phyloP scores from a whole-genome alignment of 192 early-diverging fungal genomes.

The Rhizoclosmatium globosum region DNA sequence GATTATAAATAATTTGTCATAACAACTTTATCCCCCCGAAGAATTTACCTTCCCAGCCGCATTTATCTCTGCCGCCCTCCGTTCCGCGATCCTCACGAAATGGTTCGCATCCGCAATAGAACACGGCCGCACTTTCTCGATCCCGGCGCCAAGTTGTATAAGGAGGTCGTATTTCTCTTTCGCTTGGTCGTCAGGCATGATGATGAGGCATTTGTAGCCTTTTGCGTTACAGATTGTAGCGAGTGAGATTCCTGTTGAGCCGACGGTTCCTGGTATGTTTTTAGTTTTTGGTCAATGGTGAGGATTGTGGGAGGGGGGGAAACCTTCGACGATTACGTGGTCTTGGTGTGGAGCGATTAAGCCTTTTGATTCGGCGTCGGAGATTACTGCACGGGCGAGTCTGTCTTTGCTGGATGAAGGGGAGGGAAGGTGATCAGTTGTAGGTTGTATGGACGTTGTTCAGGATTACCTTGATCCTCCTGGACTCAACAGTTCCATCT shows the following conservation, averaged over 20 bases:
- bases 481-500: conserved; percentile 87
- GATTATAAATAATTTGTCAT: background rate
- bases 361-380: conserved; percentile 75
- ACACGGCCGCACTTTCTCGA: conserved; percentile 91
- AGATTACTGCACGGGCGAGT: conserved; percentile 86
- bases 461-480: conserved; percentile 63
- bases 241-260: conserved; percentile 95
- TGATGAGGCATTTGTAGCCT: conserved; percentile 93
- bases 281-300: background rate
- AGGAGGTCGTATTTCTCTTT: conserved; percentile 88
- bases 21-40: background rate
- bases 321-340: conserved; percentile 81
- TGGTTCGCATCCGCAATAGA: conserved; percentile 91
- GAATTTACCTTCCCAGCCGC: conserved; percentile 18
- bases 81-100: conserved; percentile 90
- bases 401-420: conserved; percentile 75
- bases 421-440: background rate
- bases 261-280: conserved; percentile 76
- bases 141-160: conserved; percentile 81
- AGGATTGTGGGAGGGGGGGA: background rate
- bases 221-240: conserved; percentile 89
- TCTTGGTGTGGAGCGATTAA: conserved; percentile 76
- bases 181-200: conserved; percentile 94
- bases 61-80: conserved; percentile 76
- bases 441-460: no score